These are phyloP conservation scores for Termitomyces sp. DNA, from an alignment of 768 basidiomycete species.

Conservation along the genomic window DNA sequence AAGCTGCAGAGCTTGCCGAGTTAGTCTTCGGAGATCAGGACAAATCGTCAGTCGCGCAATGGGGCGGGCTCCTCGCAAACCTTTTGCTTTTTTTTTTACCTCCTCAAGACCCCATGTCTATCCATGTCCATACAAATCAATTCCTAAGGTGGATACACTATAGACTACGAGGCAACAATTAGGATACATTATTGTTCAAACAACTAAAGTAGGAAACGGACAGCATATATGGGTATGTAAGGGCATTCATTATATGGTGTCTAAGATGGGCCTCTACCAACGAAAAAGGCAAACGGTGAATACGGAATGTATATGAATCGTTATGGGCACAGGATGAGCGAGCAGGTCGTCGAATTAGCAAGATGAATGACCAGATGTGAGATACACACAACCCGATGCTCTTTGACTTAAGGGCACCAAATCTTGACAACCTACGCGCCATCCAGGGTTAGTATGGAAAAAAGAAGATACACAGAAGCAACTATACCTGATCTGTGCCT, in stretches of 20 bases:
- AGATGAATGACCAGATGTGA: background rate
- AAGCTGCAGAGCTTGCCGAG: slow-evolving; percentile 82
- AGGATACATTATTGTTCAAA: background rate
- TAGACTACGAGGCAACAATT: background rate
- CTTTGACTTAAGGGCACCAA: slow-evolving; percentile 3
- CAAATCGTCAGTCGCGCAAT: slow-evolving; percentile 80
- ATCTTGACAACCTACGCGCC: slow-evolving; percentile 1
- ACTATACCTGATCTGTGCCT: slow-evolving; percentile 10
- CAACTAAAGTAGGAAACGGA: background rate
- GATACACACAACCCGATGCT: no score
- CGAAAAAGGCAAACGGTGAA: background rate
- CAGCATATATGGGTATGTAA: background rate
- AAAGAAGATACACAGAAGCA: background rate
- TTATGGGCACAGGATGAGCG: background rate
- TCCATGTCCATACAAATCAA: background rate
- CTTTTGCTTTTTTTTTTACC: slow-evolving; percentile 38
- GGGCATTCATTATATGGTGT: slow-evolving; percentile 1
- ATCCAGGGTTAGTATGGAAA: background rate
- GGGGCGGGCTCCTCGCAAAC: slow-evolving; percentile 73
- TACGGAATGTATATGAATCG: background rate
- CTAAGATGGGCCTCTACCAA: background rate
- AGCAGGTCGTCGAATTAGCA: background rate
- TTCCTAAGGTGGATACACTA: background rate
- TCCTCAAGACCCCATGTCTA: background rate
- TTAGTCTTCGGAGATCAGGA: slow-evolving; percentile 91